Evolutionary conservation across 2,329 filamentous ascomycete species (phyloP), one percentile per base, ranked within the genome.

Genomic region (Scopulariopsis brevicaulis): DNA sequence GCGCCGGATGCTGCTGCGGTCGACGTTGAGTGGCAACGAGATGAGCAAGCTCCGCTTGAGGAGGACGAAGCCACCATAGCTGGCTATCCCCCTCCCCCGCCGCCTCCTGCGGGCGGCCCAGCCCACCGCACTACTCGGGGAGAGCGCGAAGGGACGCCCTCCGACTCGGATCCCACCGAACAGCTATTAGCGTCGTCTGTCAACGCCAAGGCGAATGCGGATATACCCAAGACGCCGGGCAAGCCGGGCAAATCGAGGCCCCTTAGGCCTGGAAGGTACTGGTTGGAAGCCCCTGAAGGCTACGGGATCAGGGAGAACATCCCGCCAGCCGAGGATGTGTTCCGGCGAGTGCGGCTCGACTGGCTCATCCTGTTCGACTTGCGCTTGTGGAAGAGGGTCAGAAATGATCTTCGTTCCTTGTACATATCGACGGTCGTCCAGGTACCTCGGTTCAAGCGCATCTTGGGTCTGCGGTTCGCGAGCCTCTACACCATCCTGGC

Each of bases 381-480:
- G 56, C 81, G 94, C 50, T 84, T 99, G 79, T 99, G 94, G 94
- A 99, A 99, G 73, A 94, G 91, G 69, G 83, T 95, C 35, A 85
- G 94, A 59, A 91, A 93, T 55, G 89, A 96, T 68, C 80, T 99
- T 59, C 86, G 94, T 35, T 89, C 96, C 62, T 81, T 99, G 1
- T 97, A 96, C 71, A 96, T 99, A 65, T 94, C 90, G 54, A 99
- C 94, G 0, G 90, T 99, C 5, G 92, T 99, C 54, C 90, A 90
- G 6, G 90, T 99, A 58, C 93, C 94, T 4, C 84, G 96, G 68
- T 99, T 99, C 80, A 99, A 99, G 74, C 86, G 93, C 22, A 84
- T 99, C 11, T 78, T 99, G 58, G 92, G 93, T 1, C 77, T 99
- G 51, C 84, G 94, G n/a, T 95, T 99, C 69, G 90, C 95, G 57